Percentiles rank a stretch among this genome's conserved stretches.
These are phyloP conservation scores for Candida glucosophila DNA, from an alignment of 1,139 yeast genomes.

Conservation along the genomic window DNA sequence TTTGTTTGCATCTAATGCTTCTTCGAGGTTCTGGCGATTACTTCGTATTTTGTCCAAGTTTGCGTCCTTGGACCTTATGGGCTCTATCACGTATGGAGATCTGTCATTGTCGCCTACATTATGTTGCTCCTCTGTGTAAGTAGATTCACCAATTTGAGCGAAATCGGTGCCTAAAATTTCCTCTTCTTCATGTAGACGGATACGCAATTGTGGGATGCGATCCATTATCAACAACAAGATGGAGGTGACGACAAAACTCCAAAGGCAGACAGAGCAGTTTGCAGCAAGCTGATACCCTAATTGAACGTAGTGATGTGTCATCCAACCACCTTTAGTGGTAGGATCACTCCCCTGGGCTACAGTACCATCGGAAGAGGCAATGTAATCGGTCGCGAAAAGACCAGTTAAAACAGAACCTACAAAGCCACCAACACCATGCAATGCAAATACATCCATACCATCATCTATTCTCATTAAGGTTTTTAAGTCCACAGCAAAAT, in stretches of 20 bases:
- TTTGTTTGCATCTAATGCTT: too few relatives aligned
- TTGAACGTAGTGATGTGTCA: constrained; percentile 82
- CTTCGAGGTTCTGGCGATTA: too few relatives aligned
- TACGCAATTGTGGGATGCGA: constrained; percentile 70
- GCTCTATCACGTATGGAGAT: constrained; percentile 60
- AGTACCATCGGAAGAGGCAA: constrained; percentile 68
- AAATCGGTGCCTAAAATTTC: constrained; percentile 85
- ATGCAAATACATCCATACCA: constrained; percentile 90
- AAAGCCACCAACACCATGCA: constrained; percentile 92
- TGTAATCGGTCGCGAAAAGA: constrained; percentile 87
- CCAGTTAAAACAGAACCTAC: constrained; percentile 82
- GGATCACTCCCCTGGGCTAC: constrained; percentile 38
- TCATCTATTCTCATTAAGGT: constrained; percentile 71
- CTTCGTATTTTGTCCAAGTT: constrained; percentile 28
- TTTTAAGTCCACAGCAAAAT: constrained; percentile 80
- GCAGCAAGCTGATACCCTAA: constrained; percentile 94
- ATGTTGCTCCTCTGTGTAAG: constrained; percentile 51
- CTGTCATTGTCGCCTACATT: constrained; percentile 8
- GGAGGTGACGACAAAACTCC: constrained; percentile 75
- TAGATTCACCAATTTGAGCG: constrained; percentile 82
- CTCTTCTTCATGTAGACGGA: constrained; percentile 83
- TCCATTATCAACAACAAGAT: constrained; percentile 66
- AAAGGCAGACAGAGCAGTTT: constrained; percentile 59
- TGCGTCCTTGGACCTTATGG: constrained; percentile 55
- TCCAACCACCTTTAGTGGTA: constrained; percentile 77